These are phyloP conservation scores for Ogataea nakhonphanomensis DNA, from an alignment of 805 yeast species.

Conservation along the genomic window DNA sequence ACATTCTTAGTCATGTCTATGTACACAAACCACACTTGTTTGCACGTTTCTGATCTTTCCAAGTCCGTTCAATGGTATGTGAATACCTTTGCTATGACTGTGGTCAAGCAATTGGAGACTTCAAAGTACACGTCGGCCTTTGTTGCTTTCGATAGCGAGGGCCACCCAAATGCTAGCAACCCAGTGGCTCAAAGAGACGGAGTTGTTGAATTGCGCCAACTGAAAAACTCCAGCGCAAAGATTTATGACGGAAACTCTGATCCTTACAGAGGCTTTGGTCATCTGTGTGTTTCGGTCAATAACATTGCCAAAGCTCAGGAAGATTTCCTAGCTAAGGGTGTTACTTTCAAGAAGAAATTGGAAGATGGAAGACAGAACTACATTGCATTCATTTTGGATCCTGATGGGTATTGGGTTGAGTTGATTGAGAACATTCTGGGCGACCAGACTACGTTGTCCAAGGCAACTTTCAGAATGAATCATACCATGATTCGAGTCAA, in stretches of 20 bases:
- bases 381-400: constrained; percentile 93
- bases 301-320: constrained; percentile 64
- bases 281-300: constrained; percentile 83
- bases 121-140: constrained; percentile 67
- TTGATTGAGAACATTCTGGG: constrained; percentile 56
- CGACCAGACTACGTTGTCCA: constrained; percentile 40
- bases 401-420: constrained; percentile 97
- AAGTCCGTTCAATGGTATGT: constrained; percentile 70
- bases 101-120: constrained; percentile 48
- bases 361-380: constrained; percentile 88
- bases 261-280: constrained; percentile 91
- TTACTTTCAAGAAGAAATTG: constrained; percentile 75
- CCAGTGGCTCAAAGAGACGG: constrained; percentile 51
- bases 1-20: background rate
- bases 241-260: constrained; percentile 81
- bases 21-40: constrained; percentile 62
- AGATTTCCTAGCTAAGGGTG: constrained; percentile 57
- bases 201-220: constrained; percentile 74
- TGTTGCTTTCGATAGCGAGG: constrained; percentile 52
- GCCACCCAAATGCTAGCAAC: constrained; percentile 35
- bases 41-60: constrained; percentile 80
- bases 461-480: constrained; percentile 55
- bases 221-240: constrained; percentile 61
- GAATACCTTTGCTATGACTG: constrained; percentile 69
- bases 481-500: constrained; percentile 92